A percentile compares a stretch with the other conserved stretches of the same genome.
These are phyloP conservation scores for Monosporascus sp. DNA, from an alignment of 2,329 filamentous ascomycete genomes.

Conservation along the genomic window DNA sequence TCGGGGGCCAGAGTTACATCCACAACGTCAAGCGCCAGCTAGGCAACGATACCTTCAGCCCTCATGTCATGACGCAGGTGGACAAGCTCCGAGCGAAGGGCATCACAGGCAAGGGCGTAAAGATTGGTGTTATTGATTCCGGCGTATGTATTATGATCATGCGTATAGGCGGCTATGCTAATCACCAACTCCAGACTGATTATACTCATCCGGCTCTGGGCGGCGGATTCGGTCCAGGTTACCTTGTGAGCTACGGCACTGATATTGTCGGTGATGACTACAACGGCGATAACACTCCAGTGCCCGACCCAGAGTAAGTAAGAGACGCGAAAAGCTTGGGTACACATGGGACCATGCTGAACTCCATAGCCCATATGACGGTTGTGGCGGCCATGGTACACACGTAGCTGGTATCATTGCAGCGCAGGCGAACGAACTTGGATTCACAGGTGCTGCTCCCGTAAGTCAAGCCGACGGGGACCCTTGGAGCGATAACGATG, in stretches of 20 bases:
- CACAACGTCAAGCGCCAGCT: conserved; percentile 27
- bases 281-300: conserved; percentile 27
- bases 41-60: conserved; percentile 37
- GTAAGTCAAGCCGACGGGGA: conserved; percentile 15
- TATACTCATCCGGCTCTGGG: conserved; percentile 60
- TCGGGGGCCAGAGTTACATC: conserved; percentile 18
- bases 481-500: background rate
- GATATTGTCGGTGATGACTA: conserved; percentile 47
- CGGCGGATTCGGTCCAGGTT: conserved; percentile 57
- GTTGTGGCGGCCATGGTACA: conserved; percentile 55
- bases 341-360: conserved; percentile 5
- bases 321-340: too few relatives aligned
- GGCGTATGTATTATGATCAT: conserved; percentile 36
- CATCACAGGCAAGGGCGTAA: conserved; percentile 45
- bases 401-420: conserved; percentile 60
- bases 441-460: conserved; percentile 54
- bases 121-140: conserved; percentile 49
- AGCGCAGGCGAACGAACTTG: conserved; percentile 46
- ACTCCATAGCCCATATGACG: conserved; percentile 42
- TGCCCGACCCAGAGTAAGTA: conserved; percentile 22
- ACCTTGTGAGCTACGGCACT: conserved; percentile 49
- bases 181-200: conserved; percentile 40
- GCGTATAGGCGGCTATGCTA: conserved; percentile 5
- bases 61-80: conserved; percentile 53
- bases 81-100: conserved; percentile 46